Conservation (phyloP, 257 asterid genomes). For the Gentiana dahurica region DNA sequence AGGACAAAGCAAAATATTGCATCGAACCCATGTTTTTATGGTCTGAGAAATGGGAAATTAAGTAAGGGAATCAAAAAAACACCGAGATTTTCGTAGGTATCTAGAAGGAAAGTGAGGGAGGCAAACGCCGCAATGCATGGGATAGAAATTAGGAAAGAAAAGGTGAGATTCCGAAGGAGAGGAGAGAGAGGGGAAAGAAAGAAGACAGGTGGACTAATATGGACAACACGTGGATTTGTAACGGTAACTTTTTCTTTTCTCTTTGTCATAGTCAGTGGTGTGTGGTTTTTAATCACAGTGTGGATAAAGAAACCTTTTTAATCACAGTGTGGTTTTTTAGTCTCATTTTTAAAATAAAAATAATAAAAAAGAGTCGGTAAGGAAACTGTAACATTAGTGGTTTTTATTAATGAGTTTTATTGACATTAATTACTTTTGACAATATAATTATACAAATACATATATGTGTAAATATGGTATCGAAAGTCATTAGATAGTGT, state of each 20-base stretch:
- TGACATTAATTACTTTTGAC: too few relatives aligned
- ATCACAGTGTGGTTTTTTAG: too few relatives aligned
- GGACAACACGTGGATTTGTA: conserved; percentile 30
- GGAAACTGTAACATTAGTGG: too few relatives aligned
- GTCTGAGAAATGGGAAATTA: not conserved
- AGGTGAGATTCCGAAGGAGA: conserved; percentile 4
- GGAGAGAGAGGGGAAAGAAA: conserved; percentile 20
- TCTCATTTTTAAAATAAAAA: too few relatives aligned
- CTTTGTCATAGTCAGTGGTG: too few relatives aligned
- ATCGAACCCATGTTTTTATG: not conserved
- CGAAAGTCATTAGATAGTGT: too few relatives aligned
- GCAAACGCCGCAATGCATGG: conserved; percentile 5
- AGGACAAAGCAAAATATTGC: not conserved
- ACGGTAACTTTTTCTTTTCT: conserved; percentile 40
- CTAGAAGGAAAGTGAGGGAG: not conserved
- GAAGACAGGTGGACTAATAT: conserved; percentile 35
- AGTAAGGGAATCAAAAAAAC: not conserved
- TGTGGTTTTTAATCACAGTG: not conserved
- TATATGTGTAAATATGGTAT: too few relatives aligned
- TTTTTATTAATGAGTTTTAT: too few relatives aligned
- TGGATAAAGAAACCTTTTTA: conserved; percentile 9
- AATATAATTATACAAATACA: too few relatives aligned
- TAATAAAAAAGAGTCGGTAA: too few relatives aligned
- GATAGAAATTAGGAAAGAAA: not conserved
- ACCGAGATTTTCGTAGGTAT: conserved; percentile 8